These are phyloP conservation scores for Aegilops longissima DNA, from an alignment of 176 grass and related monocot genomes.

Conservation along the genomic window DNA sequence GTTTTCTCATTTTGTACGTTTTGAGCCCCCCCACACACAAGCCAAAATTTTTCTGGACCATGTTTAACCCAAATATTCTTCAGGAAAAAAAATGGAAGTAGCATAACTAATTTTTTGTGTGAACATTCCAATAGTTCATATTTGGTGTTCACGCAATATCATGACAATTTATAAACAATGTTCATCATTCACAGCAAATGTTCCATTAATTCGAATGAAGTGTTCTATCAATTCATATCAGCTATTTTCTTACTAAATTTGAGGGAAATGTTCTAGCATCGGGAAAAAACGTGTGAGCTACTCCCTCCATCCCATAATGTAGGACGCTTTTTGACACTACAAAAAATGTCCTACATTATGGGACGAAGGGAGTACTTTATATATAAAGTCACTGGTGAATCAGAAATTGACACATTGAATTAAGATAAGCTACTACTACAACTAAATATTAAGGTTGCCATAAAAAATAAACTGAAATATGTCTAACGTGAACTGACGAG, in stretches of 20 bases:
- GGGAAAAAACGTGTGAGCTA: not conserved
- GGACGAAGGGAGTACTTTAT: too few relatives aligned
- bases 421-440: not conserved
- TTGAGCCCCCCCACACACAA: not conserved
- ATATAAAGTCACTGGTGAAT: not conserved
- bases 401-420: not conserved
- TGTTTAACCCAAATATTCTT: not conserved
- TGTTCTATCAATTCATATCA: not conserved
- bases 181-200: not conserved
- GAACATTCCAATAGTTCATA: not conserved
- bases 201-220: not conserved
- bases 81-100: not conserved
- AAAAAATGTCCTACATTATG: too few relatives aligned
- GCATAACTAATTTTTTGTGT: not conserved
- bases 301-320: too few relatives aligned
- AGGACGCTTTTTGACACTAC: too few relatives aligned
- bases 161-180: not conserved
- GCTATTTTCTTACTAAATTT: not conserved
- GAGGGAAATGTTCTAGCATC: not conserved
- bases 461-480: constrained; percentile 7
- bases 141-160: not conserved
- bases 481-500: not conserved
- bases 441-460: not conserved
- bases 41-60: not conserved
- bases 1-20: not conserved